Percentiles rank a stretch among this genome's conserved stretches.
These are phyloP conservation scores for Xylariaceae sp. DNA, from an alignment of 2,329 filamentous ascomycete species.

Conservation along the genomic window DNA sequence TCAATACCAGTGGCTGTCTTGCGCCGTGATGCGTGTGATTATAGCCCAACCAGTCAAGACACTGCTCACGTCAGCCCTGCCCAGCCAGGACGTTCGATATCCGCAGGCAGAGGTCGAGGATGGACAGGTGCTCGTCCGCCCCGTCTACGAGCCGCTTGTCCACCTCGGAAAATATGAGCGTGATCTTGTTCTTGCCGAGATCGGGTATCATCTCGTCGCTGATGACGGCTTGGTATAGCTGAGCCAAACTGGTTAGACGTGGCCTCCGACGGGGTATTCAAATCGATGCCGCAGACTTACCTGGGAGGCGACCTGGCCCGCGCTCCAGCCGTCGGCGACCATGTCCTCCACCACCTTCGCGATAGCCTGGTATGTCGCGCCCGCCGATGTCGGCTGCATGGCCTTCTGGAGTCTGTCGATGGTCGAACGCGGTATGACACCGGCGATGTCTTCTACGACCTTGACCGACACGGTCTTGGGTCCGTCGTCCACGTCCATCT, in stretches of 20 bases:
- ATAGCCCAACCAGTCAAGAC: too few species aligned
- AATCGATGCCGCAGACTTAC: conserved; percentile 34
- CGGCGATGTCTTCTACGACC: conserved; percentile 89
- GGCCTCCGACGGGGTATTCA: conserved; percentile 4
- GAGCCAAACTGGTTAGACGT: neutral
- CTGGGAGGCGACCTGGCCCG: conserved; percentile 77
- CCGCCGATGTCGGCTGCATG: conserved; percentile 63
- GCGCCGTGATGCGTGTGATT: too few species aligned
- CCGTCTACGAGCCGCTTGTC: conserved; percentile 94
- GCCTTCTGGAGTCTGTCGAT: conserved; percentile 64
- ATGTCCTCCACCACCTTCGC: conserved; percentile 79
- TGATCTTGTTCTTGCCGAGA: conserved; percentile 82
- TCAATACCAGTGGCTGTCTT: too few species aligned
- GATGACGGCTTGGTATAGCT: conserved; percentile 77
- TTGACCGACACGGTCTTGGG: conserved; percentile 55
- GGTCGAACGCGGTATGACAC: conserved; percentile 74
- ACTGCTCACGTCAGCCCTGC: conserved; percentile 23
- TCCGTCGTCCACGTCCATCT: conserved; percentile 51
- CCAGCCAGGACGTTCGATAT: conserved; percentile 65
- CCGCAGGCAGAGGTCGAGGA: conserved; percentile 76
- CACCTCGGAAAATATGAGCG: conserved; percentile 82
- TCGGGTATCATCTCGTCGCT: conserved; percentile 80
- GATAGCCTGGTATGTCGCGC: conserved; percentile 63
- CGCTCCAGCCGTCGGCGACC: conserved; percentile 95
- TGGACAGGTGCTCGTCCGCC: conserved; percentile 86